Conservation (phyloP, 1,284 basidiomycete genomes). For the Microbotryomycetes sp. region DNA sequence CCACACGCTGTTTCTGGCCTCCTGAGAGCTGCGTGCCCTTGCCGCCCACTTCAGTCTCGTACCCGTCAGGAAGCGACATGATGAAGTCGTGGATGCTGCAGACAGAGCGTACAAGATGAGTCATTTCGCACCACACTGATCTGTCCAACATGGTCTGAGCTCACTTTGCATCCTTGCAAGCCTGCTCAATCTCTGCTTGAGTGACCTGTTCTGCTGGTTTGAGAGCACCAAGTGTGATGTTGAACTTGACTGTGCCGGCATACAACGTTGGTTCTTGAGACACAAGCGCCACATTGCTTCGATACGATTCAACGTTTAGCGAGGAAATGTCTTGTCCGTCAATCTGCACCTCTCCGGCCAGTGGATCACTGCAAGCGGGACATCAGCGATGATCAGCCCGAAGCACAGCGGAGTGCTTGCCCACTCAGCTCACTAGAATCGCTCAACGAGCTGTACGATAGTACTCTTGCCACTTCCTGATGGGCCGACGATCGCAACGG, state of each 20-base stretch:
- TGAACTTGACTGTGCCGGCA: slow-evolving; percentile 65
- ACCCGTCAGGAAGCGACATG: slow-evolving; percentile 71
- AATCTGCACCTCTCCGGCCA: slow-evolving; percentile 62
- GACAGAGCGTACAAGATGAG: no score
- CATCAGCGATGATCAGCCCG: no score
- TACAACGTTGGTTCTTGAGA: slow-evolving; percentile 76
- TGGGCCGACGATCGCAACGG: slow-evolving; percentile 82
- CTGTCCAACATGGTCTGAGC: no score
- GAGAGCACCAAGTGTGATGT: slow-evolving; percentile 86
- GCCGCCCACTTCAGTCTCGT: slow-evolving; percentile 88
- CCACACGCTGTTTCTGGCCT: slow-evolving; percentile 81
- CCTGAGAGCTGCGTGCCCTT: slow-evolving; percentile 85
- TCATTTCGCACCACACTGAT: no score
- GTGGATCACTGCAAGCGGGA: no score
- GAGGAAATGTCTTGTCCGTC: slow-evolving; percentile 71
- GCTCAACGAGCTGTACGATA: slow-evolving; percentile 41
- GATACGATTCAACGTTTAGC: slow-evolving; percentile 80
- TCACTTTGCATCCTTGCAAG: slow-evolving; percentile 67
- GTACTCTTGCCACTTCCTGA: slow-evolving; percentile 81
- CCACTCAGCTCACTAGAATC: slow-evolving; percentile 71
- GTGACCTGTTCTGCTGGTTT: slow-evolving; percentile 75
- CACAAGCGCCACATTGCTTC: slow-evolving; percentile 65
- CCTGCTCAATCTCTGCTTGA: slow-evolving; percentile 73
- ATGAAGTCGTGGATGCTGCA: slow-evolving; percentile 89
- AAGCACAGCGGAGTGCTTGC: slow-evolving; percentile 87